phyloP scores from a whole-genome alignment of 164 flowering plant species.

The Macadamia tetraphylla region DNA sequence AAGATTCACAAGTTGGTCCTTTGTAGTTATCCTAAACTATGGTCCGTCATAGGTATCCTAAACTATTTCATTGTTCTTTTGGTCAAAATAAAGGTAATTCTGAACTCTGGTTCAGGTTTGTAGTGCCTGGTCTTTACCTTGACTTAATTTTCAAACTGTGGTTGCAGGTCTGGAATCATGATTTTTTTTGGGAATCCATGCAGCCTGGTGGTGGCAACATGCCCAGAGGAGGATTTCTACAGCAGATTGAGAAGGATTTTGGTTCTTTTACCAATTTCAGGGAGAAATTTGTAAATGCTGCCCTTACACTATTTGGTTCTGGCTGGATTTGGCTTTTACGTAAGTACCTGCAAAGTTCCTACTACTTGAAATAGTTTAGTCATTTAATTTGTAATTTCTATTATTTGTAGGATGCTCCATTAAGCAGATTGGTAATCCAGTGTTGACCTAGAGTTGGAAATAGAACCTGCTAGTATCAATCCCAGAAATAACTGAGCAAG shows the following conservation, averaged over 20 bases:
- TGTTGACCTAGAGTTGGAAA: too few relatives aligned
- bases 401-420: too few relatives aligned
- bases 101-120: background rate
- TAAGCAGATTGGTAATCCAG: too few relatives aligned
- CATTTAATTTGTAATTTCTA: too few relatives aligned
- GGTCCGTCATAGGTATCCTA: too few relatives aligned
- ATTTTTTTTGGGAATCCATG: constrained; percentile 99
- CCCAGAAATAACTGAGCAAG: too few relatives aligned
- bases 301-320: constrained; percentile 75
- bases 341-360: constrained; percentile 28
- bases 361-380: too few relatives aligned
- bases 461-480: too few relatives aligned
- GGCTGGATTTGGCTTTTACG: constrained; percentile 98
- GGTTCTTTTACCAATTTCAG: constrained; percentile 72
- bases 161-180: constrained; percentile 90
- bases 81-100: background rate
- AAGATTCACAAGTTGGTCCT: too few relatives aligned
- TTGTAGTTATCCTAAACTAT: too few relatives aligned
- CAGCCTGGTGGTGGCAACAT: constrained; percentile 84
- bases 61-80: background rate
- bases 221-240: constrained; percentile 68
- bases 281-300: constrained; percentile 63
- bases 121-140: background rate
- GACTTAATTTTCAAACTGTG: background rate
- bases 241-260: constrained; percentile 90